phyloP scores from a whole-genome alignment of 2,329 filamentous ascomycete genomes.

The Graphium sp. region DNA sequence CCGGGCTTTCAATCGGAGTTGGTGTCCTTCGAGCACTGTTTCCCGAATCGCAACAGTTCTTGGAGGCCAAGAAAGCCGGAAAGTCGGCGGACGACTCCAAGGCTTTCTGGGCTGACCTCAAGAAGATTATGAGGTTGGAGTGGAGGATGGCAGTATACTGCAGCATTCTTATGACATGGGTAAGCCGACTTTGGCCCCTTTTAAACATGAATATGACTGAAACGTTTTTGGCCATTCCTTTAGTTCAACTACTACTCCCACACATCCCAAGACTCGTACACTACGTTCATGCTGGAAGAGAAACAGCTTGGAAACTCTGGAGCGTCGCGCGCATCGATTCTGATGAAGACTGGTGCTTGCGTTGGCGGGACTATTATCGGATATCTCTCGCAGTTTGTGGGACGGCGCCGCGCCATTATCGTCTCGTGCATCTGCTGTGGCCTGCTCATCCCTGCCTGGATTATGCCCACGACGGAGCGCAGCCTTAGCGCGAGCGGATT shows the following conservation, averaged over 20 bases:
- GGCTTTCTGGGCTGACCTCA: constrained; percentile 54
- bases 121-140: constrained; percentile 48
- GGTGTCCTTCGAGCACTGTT: constrained; percentile 51
- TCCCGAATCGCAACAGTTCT: constrained; percentile 61
- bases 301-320: constrained; percentile 49
- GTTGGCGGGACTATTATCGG: constrained; percentile 59
- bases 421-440: constrained; percentile 41
- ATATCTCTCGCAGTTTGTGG: constrained; percentile 59
- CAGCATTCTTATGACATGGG: constrained; percentile 61
- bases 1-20: constrained; percentile 50
- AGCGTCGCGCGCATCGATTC: constrained; percentile 58
- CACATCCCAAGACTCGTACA: constrained; percentile 67
- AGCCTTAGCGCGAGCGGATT: constrained; percentile 48
- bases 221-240: too few species aligned
- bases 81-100: constrained; percentile 25
- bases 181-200: too few species aligned
- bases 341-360: constrained; percentile 66
- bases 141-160: constrained; percentile 70
- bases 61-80: constrained; percentile 47
- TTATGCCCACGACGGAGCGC: constrained; percentile 42
- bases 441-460: constrained; percentile 52
- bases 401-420: constrained; percentile 54
- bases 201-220: too few species aligned
- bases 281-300: constrained; percentile 60
- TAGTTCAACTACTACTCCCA: constrained; percentile 58